These are phyloP conservation scores for Pseudisothecium myosuroides DNA, from an alignment of 225 moss, liverwort and hornwort genomes.

Conservation along the genomic window DNA sequence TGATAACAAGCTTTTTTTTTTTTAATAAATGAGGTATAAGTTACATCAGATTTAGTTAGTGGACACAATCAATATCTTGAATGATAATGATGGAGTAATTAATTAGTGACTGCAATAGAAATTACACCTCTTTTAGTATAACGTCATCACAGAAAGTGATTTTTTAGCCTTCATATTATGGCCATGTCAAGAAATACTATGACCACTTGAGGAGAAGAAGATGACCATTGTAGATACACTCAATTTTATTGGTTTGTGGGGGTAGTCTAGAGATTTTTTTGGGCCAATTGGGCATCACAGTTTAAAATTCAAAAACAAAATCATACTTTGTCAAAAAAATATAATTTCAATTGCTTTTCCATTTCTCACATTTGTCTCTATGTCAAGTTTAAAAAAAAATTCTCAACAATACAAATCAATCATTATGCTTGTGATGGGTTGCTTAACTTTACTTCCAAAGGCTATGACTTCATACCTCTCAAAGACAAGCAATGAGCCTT, in stretches of 20 bases:
- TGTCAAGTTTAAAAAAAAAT: neutral
- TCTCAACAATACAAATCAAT: neutral
- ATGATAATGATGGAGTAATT: neutral
- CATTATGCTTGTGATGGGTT: neutral
- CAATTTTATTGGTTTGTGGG: neutral
- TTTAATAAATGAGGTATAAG: neutral
- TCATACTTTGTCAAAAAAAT: neutral
- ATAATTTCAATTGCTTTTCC: neutral
- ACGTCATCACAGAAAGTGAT: accelerated
- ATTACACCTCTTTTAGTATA: neutral
- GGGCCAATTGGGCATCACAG: neutral
- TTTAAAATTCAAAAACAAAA: neutral
- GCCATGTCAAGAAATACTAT: neutral
- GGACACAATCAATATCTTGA: neutral
- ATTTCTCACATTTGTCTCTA: neutral
- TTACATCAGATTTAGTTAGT: no score
- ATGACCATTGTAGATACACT: neutral
- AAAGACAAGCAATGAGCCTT: neutral
- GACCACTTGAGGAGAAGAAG: accelerated
- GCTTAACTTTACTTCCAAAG: neutral
- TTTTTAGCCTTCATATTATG: neutral
- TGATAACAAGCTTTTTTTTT: accelerated
- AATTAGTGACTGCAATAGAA: accelerated
- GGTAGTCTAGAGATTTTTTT: accelerated
- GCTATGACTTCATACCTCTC: neutral